phyloP scores from a whole-genome alignment of 1,284 basidiomycete genomes.

The Tylopilus microsporus region DNA sequence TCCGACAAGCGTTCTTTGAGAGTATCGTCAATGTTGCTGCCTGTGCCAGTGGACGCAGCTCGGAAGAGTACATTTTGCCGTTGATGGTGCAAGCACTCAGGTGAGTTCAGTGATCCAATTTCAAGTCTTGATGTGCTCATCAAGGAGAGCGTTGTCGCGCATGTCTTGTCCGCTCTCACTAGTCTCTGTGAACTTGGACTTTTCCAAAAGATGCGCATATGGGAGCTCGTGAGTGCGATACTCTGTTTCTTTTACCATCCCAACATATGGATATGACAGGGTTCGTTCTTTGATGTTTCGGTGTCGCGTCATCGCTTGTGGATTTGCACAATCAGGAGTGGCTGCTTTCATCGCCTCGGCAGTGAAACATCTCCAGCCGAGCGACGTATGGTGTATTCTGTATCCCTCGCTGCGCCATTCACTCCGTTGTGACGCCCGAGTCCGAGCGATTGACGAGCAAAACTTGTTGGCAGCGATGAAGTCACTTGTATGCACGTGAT shows the following conservation, averaged over 20 bases:
- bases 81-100: conserved; percentile 91
- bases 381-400: conserved; percentile 94
- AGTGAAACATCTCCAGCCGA: conserved; percentile 70
- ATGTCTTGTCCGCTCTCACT: conserved; percentile 80
- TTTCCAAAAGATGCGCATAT: conserved; percentile 87
- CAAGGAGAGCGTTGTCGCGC: conserved; percentile 89
- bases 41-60: conserved; percentile 80
- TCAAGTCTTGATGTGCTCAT: conserved; percentile 1
- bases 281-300: conserved; percentile 35
- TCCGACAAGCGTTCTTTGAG: conserved; percentile 91
- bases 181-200: conserved; percentile 83
- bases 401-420: conserved; percentile 88
- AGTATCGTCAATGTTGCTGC: conserved; percentile 93
- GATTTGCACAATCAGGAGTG: conserved; percentile 51
- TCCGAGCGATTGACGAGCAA: conserved; percentile 72
- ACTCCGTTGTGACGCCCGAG: conserved; percentile 66
- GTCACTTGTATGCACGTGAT: conserved; percentile 58
- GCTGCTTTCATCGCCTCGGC: conserved; percentile 84
- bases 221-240: conserved; percentile 86
- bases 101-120: conserved; percentile 39
- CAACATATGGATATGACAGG: conserved; percentile 91
- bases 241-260: conserved; percentile 93
- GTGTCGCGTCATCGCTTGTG: background rate
- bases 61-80: conserved; percentile 89
- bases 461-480: conserved; percentile 73